Evolutionary conservation across 331 rosid species (phyloP).

Genomic region (Rhamnella rubrinervis): DNA sequence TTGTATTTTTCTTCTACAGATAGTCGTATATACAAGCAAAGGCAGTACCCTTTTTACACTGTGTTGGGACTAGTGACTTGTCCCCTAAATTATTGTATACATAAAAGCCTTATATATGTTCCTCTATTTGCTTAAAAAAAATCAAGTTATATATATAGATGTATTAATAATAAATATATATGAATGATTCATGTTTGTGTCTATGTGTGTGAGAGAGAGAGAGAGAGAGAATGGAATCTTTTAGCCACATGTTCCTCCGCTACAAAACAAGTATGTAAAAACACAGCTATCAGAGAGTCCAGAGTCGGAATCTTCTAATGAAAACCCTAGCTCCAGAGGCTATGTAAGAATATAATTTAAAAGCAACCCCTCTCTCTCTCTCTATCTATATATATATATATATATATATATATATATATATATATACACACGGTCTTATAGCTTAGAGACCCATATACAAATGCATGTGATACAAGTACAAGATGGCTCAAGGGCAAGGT

Average conservation of each 20-base stretch:
- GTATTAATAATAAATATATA: too few relatives aligned
- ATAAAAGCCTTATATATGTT: neutral
- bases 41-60: neutral
- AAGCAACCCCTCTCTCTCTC: too few relatives aligned
- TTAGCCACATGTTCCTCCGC: slow-evolving; percentile 12
- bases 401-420: neutral
- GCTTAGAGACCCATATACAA: neutral
- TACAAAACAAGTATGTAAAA: slow-evolving; percentile 35
- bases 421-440: neutral
- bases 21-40: neutral
- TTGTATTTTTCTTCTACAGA: neutral
- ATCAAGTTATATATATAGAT: too few relatives aligned
- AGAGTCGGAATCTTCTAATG: neutral
- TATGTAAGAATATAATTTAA: neutral
- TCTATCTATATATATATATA: neutral
- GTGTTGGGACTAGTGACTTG: neutral
- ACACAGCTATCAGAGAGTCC: slow-evolving; percentile 18
- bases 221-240: slow-evolving; percentile 31
- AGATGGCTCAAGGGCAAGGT: neutral
- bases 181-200: too few relatives aligned
- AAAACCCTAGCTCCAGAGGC: neutral
- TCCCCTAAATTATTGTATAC: neutral
- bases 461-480: neutral
- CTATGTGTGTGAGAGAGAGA: slow-evolving; percentile 15
- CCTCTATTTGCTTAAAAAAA: neutral